phyloP scores from a whole-genome alignment of 140 eudicot species.

The Oenanthe javanica region DNA sequence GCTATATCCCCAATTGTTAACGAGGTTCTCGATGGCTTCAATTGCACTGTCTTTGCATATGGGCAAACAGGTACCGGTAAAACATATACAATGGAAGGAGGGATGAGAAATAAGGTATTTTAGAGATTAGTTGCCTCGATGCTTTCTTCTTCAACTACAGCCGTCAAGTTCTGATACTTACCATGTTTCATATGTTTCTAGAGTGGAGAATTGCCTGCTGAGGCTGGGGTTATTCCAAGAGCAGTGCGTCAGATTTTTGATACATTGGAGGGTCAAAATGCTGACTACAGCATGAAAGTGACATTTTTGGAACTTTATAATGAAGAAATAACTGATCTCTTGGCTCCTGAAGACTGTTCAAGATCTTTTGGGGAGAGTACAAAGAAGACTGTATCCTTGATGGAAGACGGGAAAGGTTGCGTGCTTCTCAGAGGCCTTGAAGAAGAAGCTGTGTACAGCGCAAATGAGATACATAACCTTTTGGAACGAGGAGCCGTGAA shows the following conservation, averaged over 20 bases:
- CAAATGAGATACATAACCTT: conserved; percentile 76
- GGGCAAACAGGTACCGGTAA: conserved; percentile 92
- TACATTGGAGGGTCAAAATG: conserved; percentile 69
- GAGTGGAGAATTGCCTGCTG: conserved; percentile 74
- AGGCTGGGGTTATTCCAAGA: conserved; percentile 88
- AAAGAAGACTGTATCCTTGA: conserved; percentile 65
- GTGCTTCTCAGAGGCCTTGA: conserved; percentile 82
- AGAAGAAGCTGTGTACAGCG: conserved; percentile 89
- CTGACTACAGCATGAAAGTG: conserved; percentile 84
- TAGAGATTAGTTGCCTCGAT: background rate
- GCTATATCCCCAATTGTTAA: conserved; percentile 70
- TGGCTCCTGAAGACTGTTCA: conserved; percentile 59
- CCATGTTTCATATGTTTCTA: conserved; percentile 17
- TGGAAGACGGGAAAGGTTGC: conserved; percentile 90
- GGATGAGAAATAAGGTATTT: conserved; percentile 74
- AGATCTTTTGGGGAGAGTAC: conserved; percentile 50
- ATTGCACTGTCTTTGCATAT: conserved; percentile 88
- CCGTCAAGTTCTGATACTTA: background rate
- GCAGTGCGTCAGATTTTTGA: conserved; percentile 88
- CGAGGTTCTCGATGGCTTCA: conserved; percentile 83
- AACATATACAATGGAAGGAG: conserved; percentile 90
- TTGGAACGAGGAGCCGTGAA: conserved; percentile 78
- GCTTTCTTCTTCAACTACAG: background rate
- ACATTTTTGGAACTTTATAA: conserved; percentile 82
- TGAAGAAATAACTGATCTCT: conserved; percentile 72